These are phyloP conservation scores for Polyrhizophydium stewartii DNA, from an alignment of 371 early-diverging fungal genomes.

Conservation along the genomic window DNA sequence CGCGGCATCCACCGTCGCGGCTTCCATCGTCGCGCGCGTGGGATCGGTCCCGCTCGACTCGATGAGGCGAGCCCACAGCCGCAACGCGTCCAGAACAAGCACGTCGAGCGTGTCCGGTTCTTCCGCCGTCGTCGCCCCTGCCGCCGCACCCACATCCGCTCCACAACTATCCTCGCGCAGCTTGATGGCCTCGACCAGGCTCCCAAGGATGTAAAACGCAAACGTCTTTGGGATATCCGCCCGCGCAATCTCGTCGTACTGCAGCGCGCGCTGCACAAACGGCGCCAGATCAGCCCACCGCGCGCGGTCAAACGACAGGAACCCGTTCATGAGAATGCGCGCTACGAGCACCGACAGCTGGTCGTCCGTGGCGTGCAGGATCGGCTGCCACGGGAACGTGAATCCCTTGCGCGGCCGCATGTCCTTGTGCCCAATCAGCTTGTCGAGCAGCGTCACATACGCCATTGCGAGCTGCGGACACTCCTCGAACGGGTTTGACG, in stretches of 20 bases:
- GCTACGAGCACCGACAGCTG: too few relatives aligned
- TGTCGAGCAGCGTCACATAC: background rate
- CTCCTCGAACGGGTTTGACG: conserved; percentile 1
- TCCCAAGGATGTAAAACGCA: background rate
- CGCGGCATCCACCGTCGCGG: too few relatives aligned
- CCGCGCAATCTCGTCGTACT: background rate
- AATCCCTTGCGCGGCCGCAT: conserved; percentile 1
- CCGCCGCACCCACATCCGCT: too few relatives aligned
- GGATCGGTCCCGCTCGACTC: too few relatives aligned
- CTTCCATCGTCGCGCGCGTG: too few relatives aligned
- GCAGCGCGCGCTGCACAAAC: background rate
- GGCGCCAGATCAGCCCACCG: too few relatives aligned
- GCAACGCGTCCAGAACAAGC: background rate
- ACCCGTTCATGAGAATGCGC: too few relatives aligned
- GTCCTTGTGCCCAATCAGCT: background rate
- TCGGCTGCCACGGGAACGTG: background rate
- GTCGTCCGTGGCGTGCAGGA: too few relatives aligned
- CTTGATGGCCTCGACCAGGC: background rate
- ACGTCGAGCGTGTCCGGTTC: background rate
- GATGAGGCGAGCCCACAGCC: too few relatives aligned
- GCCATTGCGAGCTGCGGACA: background rate
- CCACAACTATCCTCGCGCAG: too few relatives aligned
- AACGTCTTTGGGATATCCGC: background rate
- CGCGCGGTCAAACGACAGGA: too few relatives aligned
- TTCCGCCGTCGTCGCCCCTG: too few relatives aligned